Percentiles rank a stretch among this genome's conserved stretches.
Conservation (phyloP, 257 asterid species). For the Cinchona pubescens region DNA sequence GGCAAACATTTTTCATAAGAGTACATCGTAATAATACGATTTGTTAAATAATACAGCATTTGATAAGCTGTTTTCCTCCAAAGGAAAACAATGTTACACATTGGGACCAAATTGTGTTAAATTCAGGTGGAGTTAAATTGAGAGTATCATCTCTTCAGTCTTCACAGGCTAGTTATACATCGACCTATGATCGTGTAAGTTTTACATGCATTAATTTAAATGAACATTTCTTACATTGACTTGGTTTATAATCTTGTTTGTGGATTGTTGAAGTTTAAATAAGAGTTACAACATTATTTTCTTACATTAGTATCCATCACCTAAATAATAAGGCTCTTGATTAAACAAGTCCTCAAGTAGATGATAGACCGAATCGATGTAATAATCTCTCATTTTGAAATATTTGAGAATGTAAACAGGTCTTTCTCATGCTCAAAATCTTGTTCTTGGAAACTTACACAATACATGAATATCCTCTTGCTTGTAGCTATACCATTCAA, state of each 20-base stretch:
- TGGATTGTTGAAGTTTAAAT: too few relatives aligned
- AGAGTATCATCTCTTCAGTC: not conserved
- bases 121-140: not conserved
- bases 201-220: not conserved
- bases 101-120: not conserved
- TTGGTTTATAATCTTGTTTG: too few relatives aligned
- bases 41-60: too few relatives aligned
- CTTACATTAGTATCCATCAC: too few relatives aligned
- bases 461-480: not conserved
- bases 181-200: not conserved
- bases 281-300: too few relatives aligned
- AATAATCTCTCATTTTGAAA: too few relatives aligned
- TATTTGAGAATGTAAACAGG: not conserved
- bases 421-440: too few relatives aligned
- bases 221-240: too few relatives aligned
- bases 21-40: not conserved
- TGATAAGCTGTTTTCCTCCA: not conserved
- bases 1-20: not conserved
- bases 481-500: slow-evolving; percentile 5
- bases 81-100: too few relatives aligned
- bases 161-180: not conserved
- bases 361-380: too few relatives aligned
- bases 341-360: too few relatives aligned
- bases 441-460: not conserved
- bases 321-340: too few relatives aligned